Conservation (phyloP, 73 alveolate species). For the Paramecium biaurelia region DNA sequence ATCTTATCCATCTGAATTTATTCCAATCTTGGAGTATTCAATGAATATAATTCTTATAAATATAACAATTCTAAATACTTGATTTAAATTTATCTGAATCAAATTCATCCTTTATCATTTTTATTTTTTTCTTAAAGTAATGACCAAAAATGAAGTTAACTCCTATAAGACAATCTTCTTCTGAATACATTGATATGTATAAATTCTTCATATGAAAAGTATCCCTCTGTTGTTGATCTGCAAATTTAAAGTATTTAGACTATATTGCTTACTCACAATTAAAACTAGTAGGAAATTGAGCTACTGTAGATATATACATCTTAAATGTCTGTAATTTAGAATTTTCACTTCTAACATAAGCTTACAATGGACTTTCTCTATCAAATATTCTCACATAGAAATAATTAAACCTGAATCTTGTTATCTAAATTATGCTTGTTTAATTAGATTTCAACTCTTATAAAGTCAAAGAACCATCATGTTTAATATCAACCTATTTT, state of each 20-base stretch:
- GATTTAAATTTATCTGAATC: background rate
- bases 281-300: background rate
- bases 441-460: background rate
- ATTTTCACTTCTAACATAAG: background rate
- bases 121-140: background rate
- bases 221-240: background rate
- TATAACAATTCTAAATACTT: background rate
- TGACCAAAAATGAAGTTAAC: background rate
- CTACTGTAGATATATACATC: constrained; percentile 1
- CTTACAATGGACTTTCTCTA: background rate
- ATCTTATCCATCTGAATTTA: background rate
- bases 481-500: background rate
- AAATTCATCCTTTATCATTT: background rate
- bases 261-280: background rate
- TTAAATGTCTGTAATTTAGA: background rate
- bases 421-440: background rate
- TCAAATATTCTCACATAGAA: background rate
- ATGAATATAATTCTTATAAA: background rate
- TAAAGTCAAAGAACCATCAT: background rate
- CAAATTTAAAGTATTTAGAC: constrained; percentile 33
- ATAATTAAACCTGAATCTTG: constrained; percentile 17
- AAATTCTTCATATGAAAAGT: background rate
- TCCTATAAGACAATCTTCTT: constrained; percentile 13
- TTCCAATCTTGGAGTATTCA: background rate
- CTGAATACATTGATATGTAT: background rate